Conservation (phyloP, 2,329 filamentous ascomycete species). For the Apiospora malaysiana region DNA sequence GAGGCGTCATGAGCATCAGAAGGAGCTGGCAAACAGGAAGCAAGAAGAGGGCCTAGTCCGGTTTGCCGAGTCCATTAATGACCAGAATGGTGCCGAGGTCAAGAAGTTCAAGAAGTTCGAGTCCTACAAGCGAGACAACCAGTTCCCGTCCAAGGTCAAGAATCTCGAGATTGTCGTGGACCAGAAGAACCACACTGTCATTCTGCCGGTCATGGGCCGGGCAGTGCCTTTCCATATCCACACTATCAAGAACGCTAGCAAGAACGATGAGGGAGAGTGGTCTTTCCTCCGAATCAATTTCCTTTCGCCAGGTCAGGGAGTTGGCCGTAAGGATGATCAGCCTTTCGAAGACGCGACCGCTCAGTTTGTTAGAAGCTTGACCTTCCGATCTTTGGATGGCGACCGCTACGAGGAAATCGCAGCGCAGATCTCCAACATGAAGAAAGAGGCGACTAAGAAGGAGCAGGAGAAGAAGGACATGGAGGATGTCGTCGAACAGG, state of each 20-base stretch:
- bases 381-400: slow-evolving; percentile 89
- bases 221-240: slow-evolving; percentile 97
- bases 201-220: slow-evolving; percentile 95
- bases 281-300: slow-evolving; percentile 97
- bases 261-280: slow-evolving; percentile 94
- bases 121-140: slow-evolving; percentile 97
- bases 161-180: slow-evolving; percentile 92
- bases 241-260: slow-evolving; percentile 98
- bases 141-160: slow-evolving; percentile 81
- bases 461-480: slow-evolving; percentile 99
- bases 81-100: slow-evolving; percentile 86
- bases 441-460: slow-evolving; percentile 87
- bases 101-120: slow-evolving; percentile 99
- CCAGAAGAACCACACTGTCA: slow-evolving; percentile 84
- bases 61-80: slow-evolving; percentile 84
- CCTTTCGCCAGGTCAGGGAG: slow-evolving; percentile 93
- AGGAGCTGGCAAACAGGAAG: slow-evolving; percentile 84
- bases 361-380: slow-evolving; percentile 94
- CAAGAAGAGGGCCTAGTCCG: slow-evolving; percentile 85
- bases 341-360: slow-evolving; percentile 96
- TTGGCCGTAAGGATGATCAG: slow-evolving; percentile 95
- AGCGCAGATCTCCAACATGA: slow-evolving; percentile 92
- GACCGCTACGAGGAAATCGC: slow-evolving; percentile 90
- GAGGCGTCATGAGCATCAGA: slow-evolving; percentile 88
- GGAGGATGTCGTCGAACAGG: slow-evolving; percentile 98